These are phyloP conservation scores for Poa annua DNA, from an alignment of 176 grass and related monocot species.

Conservation along the genomic window DNA sequence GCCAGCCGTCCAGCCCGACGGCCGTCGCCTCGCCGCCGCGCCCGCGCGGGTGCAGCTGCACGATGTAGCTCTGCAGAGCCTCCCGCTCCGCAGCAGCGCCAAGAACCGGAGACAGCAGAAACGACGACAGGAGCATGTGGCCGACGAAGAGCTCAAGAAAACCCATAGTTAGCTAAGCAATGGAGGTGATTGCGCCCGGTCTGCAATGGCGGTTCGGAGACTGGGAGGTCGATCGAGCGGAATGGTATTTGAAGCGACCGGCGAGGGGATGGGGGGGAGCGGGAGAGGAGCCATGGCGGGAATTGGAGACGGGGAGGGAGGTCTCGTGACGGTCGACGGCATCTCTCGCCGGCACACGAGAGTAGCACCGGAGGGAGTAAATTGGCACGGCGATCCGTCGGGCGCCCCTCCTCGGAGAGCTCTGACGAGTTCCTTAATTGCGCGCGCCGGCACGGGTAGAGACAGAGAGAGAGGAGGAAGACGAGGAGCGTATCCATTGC, in stretches of 20 bases:
- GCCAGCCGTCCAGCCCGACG: constrained; percentile 48
- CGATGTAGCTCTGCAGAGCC: constrained; percentile 66
- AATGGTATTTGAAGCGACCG: constrained; percentile 48
- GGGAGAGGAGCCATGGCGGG: constrained; percentile 11
- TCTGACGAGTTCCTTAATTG: no score
- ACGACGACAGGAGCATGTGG: not conserved
- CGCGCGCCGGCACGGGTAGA: no score
- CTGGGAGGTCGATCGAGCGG: not conserved
- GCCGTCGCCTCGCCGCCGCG: not conserved
- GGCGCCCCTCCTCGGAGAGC: no score
- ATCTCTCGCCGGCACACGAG: constrained; percentile 48
- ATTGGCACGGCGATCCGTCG: constrained; percentile 25
- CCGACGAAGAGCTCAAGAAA: not conserved
- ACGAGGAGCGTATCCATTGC: no score
- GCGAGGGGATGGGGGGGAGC: not conserved
- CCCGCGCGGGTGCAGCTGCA: constrained; percentile 66
- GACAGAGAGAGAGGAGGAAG: no score
- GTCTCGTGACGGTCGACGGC: constrained; percentile 41
- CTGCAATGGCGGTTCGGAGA: constrained; percentile 3
- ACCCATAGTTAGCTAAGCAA: not conserved
- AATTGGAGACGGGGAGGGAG: constrained; percentile 54
- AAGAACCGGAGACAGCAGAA: constrained; percentile 11
- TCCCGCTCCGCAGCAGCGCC: not conserved
- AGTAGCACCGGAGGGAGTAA: constrained; percentile 46
- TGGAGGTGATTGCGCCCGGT: not conserved